Evolutionary conservation across 495 filamentous ascomycete species (phyloP).

Genomic region (Penicillium crystallinum): DNA sequence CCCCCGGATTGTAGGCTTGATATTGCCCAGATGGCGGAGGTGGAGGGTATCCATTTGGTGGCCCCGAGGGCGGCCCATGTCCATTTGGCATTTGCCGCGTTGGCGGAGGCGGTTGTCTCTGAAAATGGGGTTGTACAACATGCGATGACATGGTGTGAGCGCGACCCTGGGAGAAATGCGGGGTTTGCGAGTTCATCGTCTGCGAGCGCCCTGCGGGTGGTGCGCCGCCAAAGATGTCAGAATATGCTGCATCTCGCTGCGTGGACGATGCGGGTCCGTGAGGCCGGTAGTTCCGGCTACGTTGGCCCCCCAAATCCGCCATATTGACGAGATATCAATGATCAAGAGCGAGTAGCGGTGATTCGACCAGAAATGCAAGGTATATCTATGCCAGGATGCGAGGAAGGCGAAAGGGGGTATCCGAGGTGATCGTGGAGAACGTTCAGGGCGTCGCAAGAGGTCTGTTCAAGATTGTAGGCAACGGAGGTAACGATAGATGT

Average conservation of each 20-base stretch:
- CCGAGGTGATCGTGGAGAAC: conserved; percentile 35
- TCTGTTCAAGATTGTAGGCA: conserved; percentile 36
- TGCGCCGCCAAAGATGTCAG: conserved; percentile 88
- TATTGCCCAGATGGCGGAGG: conserved; percentile 37
- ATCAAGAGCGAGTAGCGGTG: background rate
- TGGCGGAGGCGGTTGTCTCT: conserved; percentile 50
- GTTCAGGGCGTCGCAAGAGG: conserved; percentile 36
- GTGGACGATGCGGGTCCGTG: conserved; percentile 65
- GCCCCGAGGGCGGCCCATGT: conserved; percentile 38
- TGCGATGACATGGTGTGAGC: conserved; percentile 84
- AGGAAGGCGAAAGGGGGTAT: conserved; percentile 24
- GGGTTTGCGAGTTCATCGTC: conserved; percentile 71
- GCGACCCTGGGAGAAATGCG: conserved; percentile 56
- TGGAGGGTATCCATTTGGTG: conserved; percentile 36
- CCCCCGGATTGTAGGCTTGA: conserved; percentile 42
- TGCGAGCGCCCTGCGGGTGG: conserved; percentile 84
- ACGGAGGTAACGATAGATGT: conserved; percentile 18
- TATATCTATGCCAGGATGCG: conserved; percentile 2
- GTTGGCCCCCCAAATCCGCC: conserved; percentile 78
- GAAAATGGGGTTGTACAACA: conserved; percentile 44
- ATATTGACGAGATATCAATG: conserved; percentile 41
- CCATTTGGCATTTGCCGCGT: conserved; percentile 53
- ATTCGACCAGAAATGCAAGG: conserved; percentile 1
- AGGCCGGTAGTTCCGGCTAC: conserved; percentile 63
- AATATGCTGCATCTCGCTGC: conserved; percentile 92